Base-by-base conservation (phyloP, 83 land plant genomes). In the Thuja plicata region DNA sequence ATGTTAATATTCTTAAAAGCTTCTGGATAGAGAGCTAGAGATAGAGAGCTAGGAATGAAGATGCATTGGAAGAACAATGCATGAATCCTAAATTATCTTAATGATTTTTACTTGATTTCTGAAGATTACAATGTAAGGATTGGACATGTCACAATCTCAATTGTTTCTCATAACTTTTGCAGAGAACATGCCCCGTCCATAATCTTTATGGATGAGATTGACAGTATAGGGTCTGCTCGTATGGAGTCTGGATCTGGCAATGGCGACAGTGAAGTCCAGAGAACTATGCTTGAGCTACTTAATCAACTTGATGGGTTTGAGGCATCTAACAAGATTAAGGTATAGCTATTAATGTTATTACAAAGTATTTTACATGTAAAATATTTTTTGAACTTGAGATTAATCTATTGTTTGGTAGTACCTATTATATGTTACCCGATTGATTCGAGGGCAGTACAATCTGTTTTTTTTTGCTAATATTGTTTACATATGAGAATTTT, bases 111-210 rank as follows among this genome's bases (percentile, higher is more conserved):
- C 43, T 45, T 16, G n/a, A 45, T 43, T 24, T 81, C 30, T 8
- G 57, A 11, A 83, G 7, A 40, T 80, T 21, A 35, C 32, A 54
- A 27, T 30, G 30, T 46, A 54, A 13, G 34, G 30, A 45, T 13
- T 30, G 34, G 12, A 48, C 30, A 45, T 83, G 17, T 0, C 37
- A 83, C 19, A n/a, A 46, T 30, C 45, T 45, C 19, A n/a, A 13
- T 46, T n/a, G 21, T 80, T 80, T 41, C 37, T 62, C 15, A 62
- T 57, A 16, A 21, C n/a, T 82, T 84, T 84, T 70, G 17, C 92
- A 98, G 99, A 91, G 99, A 97, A 87, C 99, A 98, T 94, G 99
- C 99, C 21, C 99, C 99, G 8, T 98, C 99, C 24, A 98, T 98
- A 86, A 97, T 98, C 30, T 98, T 98, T 88, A 97, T 98, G 98